Evolutionary conservation across 768 basidiomycete genomes (phyloP).

Genomic region (Hirschioporus abietinus): DNA sequence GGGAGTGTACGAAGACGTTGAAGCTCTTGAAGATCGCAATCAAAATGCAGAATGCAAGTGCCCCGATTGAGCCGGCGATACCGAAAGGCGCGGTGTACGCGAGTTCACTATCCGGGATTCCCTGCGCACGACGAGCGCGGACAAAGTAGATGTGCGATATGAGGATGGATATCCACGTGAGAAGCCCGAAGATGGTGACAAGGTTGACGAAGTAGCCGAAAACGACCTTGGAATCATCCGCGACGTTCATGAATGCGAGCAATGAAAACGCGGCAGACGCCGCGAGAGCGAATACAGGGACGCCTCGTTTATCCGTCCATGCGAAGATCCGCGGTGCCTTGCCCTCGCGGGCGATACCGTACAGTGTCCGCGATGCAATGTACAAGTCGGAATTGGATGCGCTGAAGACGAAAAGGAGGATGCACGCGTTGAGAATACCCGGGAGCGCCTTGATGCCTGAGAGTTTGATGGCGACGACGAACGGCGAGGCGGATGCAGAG

Average conservation of each 20-base stretch:
- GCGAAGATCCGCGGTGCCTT: constrained; percentile 40
- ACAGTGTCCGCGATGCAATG: constrained; percentile 42
- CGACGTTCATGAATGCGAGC: constrained; percentile 55
- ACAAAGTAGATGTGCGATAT: constrained; percentile 62
- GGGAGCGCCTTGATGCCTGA: constrained; percentile 55
- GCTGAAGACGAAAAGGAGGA: constrained; percentile 46
- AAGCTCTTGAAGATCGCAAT: constrained; percentile 16
- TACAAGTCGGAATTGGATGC: constrained; percentile 60
- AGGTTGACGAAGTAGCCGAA: constrained; percentile 36
- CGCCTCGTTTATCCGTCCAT: constrained; percentile 28
- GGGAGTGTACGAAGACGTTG: constrained; percentile 14
- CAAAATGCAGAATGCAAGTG: constrained; percentile 7
- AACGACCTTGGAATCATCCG: constrained; percentile 14
- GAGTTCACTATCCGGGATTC: constrained; percentile 35
- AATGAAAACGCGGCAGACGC: constrained; percentile 50
- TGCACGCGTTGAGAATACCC: constrained; percentile 60
- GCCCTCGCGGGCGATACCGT: constrained; percentile 40
- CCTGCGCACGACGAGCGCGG: constrained; percentile 39
- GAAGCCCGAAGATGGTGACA: constrained; percentile 36
- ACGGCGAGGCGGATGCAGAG: constrained; percentile 56
- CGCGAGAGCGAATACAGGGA: constrained; percentile 37
- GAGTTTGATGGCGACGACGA: constrained; percentile 45
- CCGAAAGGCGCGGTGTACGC: constrained; percentile 30
- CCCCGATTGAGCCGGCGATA: constrained; percentile 9
- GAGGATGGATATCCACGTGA: constrained; percentile 41